phyloP scores from a whole-genome alignment of 2,329 filamentous ascomycete species.

The Coccinonectria pachysandricola region DNA sequence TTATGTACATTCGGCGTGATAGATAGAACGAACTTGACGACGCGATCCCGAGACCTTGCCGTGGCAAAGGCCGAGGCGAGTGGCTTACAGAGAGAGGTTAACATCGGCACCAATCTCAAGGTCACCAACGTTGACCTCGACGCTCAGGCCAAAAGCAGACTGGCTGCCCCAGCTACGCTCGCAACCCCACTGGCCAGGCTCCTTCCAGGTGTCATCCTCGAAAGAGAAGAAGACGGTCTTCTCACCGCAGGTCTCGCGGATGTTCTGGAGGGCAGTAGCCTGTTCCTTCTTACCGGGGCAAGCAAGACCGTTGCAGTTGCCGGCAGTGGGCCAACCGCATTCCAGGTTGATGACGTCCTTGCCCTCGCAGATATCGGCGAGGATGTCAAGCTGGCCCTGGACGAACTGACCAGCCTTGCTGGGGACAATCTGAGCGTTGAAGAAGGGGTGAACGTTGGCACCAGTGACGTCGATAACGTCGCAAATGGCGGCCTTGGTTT shows the following conservation, averaged over 20 bases:
- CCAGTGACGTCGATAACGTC: constrained; percentile 64
- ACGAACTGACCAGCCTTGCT: constrained; percentile 67
- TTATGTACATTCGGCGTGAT: constrained; percentile 21
- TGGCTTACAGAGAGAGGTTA: too few relatives aligned
- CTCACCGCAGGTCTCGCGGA: constrained; percentile 54
- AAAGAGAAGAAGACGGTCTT: constrained; percentile 75
- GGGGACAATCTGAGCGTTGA: constrained; percentile 62
- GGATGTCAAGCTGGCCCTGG: constrained; percentile 57
- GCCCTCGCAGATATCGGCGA: constrained; percentile 58
- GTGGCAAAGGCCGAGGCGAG: too few relatives aligned
- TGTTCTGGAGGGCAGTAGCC: constrained; percentile 58
- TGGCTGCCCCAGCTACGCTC: constrained; percentile 70
- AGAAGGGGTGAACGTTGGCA: constrained; percentile 89
- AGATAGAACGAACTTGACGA: too few relatives aligned
- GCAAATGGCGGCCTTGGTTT: constrained; percentile 55
- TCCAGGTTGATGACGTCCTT: constrained; percentile 75
- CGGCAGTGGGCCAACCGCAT: constrained; percentile 75
- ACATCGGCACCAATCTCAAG: too few relatives aligned
- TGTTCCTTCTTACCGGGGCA: constrained; percentile 60
- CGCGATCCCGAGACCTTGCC: too few relatives aligned
- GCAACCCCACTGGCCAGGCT: constrained; percentile 53
- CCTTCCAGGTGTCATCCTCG: constrained; percentile 76
- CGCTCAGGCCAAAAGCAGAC: constrained; percentile 17
- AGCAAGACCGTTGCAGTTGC: constrained; percentile 61
- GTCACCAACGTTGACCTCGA: too few relatives aligned